Percentiles rank a stretch among this genome's conserved stretches.
phyloP scores from a whole-genome alignment of 176 grass and related monocot genomes.

The Avena atlantica region DNA sequence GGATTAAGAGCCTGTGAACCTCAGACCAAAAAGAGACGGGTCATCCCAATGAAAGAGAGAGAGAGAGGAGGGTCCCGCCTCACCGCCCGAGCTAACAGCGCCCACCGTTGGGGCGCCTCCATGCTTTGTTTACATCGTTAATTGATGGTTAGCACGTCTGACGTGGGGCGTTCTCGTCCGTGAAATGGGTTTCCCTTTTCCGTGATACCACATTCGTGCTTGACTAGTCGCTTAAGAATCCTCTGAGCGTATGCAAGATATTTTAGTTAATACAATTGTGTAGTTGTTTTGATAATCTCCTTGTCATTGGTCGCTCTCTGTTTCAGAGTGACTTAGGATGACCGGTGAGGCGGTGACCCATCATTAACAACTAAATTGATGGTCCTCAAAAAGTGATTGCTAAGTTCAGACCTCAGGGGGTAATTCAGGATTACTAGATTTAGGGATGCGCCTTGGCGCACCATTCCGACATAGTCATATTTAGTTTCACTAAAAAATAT shows the following conservation, averaged over 20 bases:
- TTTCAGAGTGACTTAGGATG: background rate
- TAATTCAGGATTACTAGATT: background rate
- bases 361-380: background rate
- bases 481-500: too few species aligned
- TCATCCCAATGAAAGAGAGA: too few species aligned
- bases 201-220: background rate
- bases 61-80: background rate
- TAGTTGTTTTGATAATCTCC: background rate
- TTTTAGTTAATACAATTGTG: constrained; percentile 12
- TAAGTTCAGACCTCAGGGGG: background rate
- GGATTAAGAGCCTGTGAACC: background rate
- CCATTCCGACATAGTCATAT: too few species aligned
- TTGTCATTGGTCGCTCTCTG: background rate
- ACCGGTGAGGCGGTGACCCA: too few species aligned
- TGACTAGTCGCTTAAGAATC: background rate
- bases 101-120: background rate
- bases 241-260: background rate
- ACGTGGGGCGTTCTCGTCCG: constrained; percentile 24
- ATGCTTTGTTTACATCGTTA: background rate
- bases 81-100: constrained; percentile 41
- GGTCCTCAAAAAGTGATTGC: background rate
- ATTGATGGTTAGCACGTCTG: background rate
- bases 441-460: too few species aligned
- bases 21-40: background rate
- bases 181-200: constrained; percentile 17